A percentile compares a stretch with the other conserved stretches of the same genome.
These are phyloP conservation scores for Eimeria sp. DNA, from an alignment of 169 alveolate species.

Conservation along the genomic window DNA sequence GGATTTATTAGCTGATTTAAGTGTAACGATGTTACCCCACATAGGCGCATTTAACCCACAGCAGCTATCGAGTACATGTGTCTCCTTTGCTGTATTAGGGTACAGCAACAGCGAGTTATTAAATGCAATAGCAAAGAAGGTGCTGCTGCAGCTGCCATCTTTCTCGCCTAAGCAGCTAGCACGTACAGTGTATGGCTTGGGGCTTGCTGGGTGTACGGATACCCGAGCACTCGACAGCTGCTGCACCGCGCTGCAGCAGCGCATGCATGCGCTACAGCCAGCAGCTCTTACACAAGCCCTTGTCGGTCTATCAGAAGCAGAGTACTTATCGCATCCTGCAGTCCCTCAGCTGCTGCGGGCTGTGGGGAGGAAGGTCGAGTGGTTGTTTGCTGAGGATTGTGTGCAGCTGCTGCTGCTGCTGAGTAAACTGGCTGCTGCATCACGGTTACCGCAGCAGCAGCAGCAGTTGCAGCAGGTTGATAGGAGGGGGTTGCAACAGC, in stretches of 20 bases:
- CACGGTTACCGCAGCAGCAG: slow-evolving; percentile 30
- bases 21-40: slow-evolving; percentile 69
- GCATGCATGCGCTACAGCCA: slow-evolving; percentile 56
- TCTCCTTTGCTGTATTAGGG: slow-evolving; percentile 60
- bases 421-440: slow-evolving; percentile 20
- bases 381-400: slow-evolving; percentile 80
- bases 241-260: slow-evolving; percentile 67
- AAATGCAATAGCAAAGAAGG: slow-evolving; percentile 57
- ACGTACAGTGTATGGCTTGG: slow-evolving; percentile 78
- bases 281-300: slow-evolving; percentile 57
- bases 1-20: slow-evolving; percentile 65
- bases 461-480: slow-evolving; percentile 74
- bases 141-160: slow-evolving; percentile 12
- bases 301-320: slow-evolving; percentile 81
- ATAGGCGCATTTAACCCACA: slow-evolving; percentile 45
- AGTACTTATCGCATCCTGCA: slow-evolving; percentile 79
- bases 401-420: slow-evolving; percentile 82
- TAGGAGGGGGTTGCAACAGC: not conserved
- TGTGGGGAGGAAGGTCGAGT: slow-evolving; percentile 46
- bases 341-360: slow-evolving; percentile 61
- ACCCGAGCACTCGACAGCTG: slow-evolving; percentile 36
- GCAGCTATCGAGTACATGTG: slow-evolving; percentile 47
- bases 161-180: slow-evolving; percentile 80
- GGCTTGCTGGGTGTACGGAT: slow-evolving; percentile 78
- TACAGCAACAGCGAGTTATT: slow-evolving; percentile 17